These are phyloP conservation scores for Cicer cuneatum DNA, from an alignment of 306 rosid genomes.

Conservation along the genomic window DNA sequence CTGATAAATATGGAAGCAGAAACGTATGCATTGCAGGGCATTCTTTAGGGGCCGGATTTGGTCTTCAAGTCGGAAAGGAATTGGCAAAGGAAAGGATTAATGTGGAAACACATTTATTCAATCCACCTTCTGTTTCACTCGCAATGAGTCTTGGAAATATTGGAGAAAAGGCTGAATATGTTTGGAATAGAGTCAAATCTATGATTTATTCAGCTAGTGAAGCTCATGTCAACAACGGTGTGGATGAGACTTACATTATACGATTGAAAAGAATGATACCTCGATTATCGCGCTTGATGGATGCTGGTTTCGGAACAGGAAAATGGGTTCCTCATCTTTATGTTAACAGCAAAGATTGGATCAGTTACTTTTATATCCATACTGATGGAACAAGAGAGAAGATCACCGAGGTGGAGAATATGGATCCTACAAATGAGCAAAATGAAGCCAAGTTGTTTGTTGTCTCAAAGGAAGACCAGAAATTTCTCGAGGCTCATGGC, in stretches of 20 bases:
- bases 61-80: constrained; percentile 85
- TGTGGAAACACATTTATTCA: constrained; percentile 82
- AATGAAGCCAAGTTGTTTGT: constrained; percentile 39
- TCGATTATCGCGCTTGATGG: constrained; percentile 40
- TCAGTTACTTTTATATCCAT: constrained; percentile 38
- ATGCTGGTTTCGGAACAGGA: constrained; percentile 18
- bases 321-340: constrained; percentile 50
- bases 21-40: constrained; percentile 85
- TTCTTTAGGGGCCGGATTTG: constrained; percentile 89
- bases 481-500: constrained; percentile 47
- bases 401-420: constrained; percentile 24
- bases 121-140: constrained; percentile 90
- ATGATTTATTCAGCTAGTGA: constrained; percentile 59
- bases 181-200: constrained; percentile 72
- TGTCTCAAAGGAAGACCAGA: constrained; percentile 38
- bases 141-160: constrained; percentile 67
- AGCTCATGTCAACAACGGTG: constrained; percentile 47
- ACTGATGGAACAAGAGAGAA: constrained; percentile 43
- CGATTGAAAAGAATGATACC: constrained; percentile 56
- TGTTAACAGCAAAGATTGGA: constrained; percentile 45
- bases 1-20: constrained; percentile 64
- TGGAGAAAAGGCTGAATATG: constrained; percentile 67
- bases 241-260: constrained; percentile 32
- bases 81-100: constrained; percentile 76
- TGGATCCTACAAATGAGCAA: constrained; percentile 2